Evolutionary conservation across 148 eudicot genomes (phyloP).

Genomic region (Arbutus unedo): DNA sequence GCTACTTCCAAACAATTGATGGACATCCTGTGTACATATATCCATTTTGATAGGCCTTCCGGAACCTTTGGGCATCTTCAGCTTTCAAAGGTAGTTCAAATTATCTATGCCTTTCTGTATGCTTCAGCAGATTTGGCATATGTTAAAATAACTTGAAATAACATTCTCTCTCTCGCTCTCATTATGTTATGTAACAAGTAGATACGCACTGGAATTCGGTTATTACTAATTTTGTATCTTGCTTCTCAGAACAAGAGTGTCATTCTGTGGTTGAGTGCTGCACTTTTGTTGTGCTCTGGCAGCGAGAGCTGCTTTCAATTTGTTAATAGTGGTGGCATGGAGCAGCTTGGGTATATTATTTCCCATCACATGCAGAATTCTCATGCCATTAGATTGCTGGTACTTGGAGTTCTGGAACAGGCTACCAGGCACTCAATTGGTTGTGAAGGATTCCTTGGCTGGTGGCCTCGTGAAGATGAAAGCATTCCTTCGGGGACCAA

Average conservation of each 20-base stretch:
- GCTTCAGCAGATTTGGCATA: neutral
- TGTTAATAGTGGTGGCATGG: conserved; percentile 83
- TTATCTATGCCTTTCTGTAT: neutral
- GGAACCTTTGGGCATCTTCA: conserved; percentile 38
- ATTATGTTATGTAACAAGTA: conserved; percentile 8
- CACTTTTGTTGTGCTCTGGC: conserved; percentile 71
- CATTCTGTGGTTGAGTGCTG: conserved; percentile 71
- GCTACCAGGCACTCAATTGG: conserved; percentile 83
- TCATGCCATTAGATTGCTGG: conserved; percentile 54
- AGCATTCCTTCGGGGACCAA: conserved; percentile 66
- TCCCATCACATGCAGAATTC: conserved; percentile 41
- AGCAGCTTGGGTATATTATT: conserved; percentile 58
- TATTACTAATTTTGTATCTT: conserved; percentile 14
- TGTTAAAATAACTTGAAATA: neutral
- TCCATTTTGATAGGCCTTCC: conserved; percentile 36
- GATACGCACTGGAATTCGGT: conserved; percentile 11
- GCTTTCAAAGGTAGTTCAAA: conserved; percentile 60
- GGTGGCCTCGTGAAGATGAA: conserved; percentile 98
- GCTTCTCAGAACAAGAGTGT: conserved; percentile 55
- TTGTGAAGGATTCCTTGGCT: conserved; percentile 94
- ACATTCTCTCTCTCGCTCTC: neutral
- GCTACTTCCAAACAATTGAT: conserved; percentile 65
- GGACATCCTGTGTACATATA: conserved; percentile 46
- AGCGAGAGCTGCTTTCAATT: conserved; percentile 90
- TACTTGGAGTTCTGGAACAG: conserved; percentile 87